Base-by-base conservation (phyloP, 768 basidiomycete genomes). In the Sarcodon aspratus region DNA sequence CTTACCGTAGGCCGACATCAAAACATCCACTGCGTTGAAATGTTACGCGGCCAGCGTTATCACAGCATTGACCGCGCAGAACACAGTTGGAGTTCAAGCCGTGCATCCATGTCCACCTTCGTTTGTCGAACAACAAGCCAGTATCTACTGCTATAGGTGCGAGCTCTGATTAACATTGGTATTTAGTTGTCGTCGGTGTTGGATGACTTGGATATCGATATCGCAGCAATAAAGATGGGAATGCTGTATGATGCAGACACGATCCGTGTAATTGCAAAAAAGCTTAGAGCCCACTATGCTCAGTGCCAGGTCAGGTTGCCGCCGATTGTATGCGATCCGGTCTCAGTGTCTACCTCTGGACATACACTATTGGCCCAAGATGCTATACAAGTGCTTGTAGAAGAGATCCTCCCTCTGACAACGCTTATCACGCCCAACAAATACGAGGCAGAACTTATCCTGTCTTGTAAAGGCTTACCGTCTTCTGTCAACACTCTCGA, bases 331-430 rank as follows among this genome's bases (percentile, higher is more conserved):
- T 79, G 88, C 52, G 93, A 97, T 59, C 92, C 93, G 0, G 92
- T 97, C 9, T 91, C 82, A 58, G 86, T 95, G 1, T 90, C 89
- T 3, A 95, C 93, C 0, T 90, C 88, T 0, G 91, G 91, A 2
- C 87, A 93, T 58, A 77, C 72, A 7, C 72, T 97, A 1, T 71
- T 96, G 8, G 71, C 81, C 6, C 65, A 74, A 12, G 74, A 78
- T 9, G 90, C 93, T 0, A 58, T 93, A 48, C 61, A 71, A 7
- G 69, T 72, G 2, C 56, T 96, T 52, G 69, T 78, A 7, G 49
- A 64, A 0, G 72, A 80, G n/a, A 63, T 95, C 1, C 75, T 94
- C 45, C 89, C 90, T 0, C 65, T 86, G 13, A 69, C 85, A 0
- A 68, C 73, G 0, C 60, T 93, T 37, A 70, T 97, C 46, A 95